Base-by-base conservation (phyloP, 805 yeast species). In the Crinitomyces ghanaensis region DNA sequence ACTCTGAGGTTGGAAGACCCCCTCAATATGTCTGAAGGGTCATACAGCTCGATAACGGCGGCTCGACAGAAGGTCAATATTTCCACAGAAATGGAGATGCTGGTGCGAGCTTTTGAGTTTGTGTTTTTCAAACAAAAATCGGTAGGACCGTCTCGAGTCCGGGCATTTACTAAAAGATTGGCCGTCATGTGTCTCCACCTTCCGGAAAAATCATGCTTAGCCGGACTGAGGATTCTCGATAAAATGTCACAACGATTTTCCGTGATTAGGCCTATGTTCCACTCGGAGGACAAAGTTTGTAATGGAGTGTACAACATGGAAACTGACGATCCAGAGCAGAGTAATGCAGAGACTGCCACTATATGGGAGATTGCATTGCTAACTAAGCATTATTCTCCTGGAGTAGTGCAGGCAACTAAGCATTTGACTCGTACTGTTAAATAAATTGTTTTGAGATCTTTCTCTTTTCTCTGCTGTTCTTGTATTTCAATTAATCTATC, bases 201-300 rank as follows among this genome's bases (percentile, higher is more conserved):
- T 11, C 96, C 97, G 3, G 97, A 88, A 54, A 84, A 84, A 54
- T 75, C 95, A 0, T 60, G 83, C 2, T 64, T 83, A 44, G 93
- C 95, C 1, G 55, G 77, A 1, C 60, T 85, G 31, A 79, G 80
- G 49, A 80, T 88, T 42, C 50, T 88, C 30, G 91, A 82, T 18
- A 81, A 82, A 46, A 61, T 91, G 38, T 65, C 72, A 52, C 73
- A 72, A 33, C 69, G 79, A 51, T 79, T 76, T 53, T 76, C 83
- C 26, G 78, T 76, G 33, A 59, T 84, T 29, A 68, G 73, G 33
- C 81, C 93, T 1, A 60, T 88, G 32, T 84, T 78, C 59, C 74
- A 83, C 15, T 82, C 95, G 1, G 95, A 85, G 30, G 98, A 91
- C 51, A 68, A 91, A 43, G 70, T 91, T 26, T 74, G 74, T 25